These are phyloP conservation scores for Tylopilus sp. DNA, from an alignment of 768 basidiomycete species.

Conservation along the genomic window DNA sequence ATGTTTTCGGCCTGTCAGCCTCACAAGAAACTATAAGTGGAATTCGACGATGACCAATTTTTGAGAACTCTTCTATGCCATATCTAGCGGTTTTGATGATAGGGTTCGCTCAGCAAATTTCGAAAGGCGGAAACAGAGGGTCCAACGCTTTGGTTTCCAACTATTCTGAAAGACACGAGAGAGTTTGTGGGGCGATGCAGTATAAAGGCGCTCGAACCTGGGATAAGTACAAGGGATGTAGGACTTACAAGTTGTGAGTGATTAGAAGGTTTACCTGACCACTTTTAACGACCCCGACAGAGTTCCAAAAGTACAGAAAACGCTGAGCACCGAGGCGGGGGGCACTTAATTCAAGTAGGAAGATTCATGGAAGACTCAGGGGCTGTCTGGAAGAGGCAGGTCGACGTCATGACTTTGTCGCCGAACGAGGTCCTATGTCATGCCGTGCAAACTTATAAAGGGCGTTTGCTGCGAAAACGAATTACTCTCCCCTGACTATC, in stretches of 20 bases:
- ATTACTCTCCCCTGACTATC: neutral
- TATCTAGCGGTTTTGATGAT: constrained; percentile 9
- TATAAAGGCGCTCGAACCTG: constrained; percentile 13
- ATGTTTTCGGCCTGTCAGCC: too few relatives aligned
- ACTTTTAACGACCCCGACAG: constrained; percentile 10
- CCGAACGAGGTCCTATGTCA: neutral
- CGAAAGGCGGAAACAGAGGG: constrained; percentile 7
- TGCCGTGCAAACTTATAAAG: neutral
- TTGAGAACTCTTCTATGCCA: too few relatives aligned
- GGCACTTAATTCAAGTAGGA: too few relatives aligned
- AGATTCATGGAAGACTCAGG: constrained; percentile 29
- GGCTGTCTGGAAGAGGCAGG: neutral
- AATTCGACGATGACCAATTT: too few relatives aligned
- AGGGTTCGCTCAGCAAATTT: constrained; percentile 4
- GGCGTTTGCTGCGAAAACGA: neutral
- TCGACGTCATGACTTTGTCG: neutral
- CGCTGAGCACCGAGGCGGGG: too few relatives aligned
- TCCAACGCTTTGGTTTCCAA: constrained; percentile 8
- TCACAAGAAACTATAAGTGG: too few relatives aligned
- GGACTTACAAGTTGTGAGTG: constrained; percentile 20
- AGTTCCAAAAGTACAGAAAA: too few relatives aligned
- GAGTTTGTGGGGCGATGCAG: constrained; percentile 12
- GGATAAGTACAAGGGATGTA: constrained; percentile 26
- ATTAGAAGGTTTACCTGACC: neutral
- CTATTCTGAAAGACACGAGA: constrained; percentile 2